Base-by-base conservation (phyloP, 805 yeast species). In the Tetrapisispora pingtungensis region DNA sequence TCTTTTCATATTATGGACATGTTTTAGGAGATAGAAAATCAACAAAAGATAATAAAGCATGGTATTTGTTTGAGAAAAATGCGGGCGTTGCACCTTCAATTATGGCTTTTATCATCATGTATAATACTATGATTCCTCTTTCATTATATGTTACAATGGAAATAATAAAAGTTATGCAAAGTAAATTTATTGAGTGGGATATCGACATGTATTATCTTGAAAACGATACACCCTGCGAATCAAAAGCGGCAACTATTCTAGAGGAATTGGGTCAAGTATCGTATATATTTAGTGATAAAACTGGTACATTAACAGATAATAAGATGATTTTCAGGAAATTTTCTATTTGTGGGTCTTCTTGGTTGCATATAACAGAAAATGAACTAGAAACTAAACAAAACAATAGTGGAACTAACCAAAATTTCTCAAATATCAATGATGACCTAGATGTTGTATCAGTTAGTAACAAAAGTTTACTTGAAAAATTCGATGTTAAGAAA, bases 261-360 rank as follows among this genome's bases (percentile, higher is more conserved):
- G 99, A 93, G 61, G 98, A 93, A 64, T 69, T 93, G 54, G 99
- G 99, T 2, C 99, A 93, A 61, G 97, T 94, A 1, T 82, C 95
- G 40, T 89, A 90, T 58, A 75, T 93, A 3, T 93, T 93, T 61
- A 84, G 96, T 48, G 99, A 93, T 64, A 93, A 93, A 62, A 93
- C 98, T 0, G 99, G 99, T 10, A 93, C 99, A 0, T 72, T 93
- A 48, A 93, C 99, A 0, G 97, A 93, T 55, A 93, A 93, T 59
- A 67, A 81, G 54, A 93, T 93, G 99, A 67, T 90, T 24, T 93
- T 93, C 62, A 73, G 96, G 38, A 89, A 89, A 57, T 75, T 90
- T 52, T 78, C 94, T 10, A 81, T 93, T 5, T 81, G 84, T 43
- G 99, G 99, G 2, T 73, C 81, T 3, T 78, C 95, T 5, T 93